Evolutionary conservation across 352 stramenopile species (phyloP), one percentile per base, ranked within the genome.

Genomic region (Aphanomyces euteiches): DNA sequence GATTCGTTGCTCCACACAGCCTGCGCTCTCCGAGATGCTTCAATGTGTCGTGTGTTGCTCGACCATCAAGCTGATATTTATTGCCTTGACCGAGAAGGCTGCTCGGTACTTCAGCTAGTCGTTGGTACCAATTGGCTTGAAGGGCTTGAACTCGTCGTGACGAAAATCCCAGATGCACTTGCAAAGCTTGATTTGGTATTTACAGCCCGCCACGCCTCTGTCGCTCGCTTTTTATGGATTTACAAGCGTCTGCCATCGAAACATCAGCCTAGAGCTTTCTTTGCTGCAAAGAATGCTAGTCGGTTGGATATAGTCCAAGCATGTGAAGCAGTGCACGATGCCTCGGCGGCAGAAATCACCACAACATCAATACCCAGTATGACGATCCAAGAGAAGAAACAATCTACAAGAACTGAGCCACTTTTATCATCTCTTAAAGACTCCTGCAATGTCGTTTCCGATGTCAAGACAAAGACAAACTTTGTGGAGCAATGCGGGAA

Each of bases 1-100:
- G 59, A 67, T 15, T 56, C 59, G 40, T 19, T 67, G n/a, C 41
- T 67, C 21, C 59, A 67, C 43, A 67, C 48, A 15, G 59, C 59
- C 13, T n/a, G 7, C 3, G 19, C 59, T 4, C 10, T 67, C 13
- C 59, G 59, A 19, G n/a, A 67, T 19, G 38, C 10, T 28, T 5
- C 21, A 4, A n/a, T 54, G 10, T 67, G 59, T 28, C 7, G 37
- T 0, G 5, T 67, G 13, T 34, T 67, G 8, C 43, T 67, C 36
- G 17, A 36, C 17, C 15, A 43, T 19, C 17, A n/a, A 41, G 28
- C 39, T 28, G 19, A 48, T 28, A 36, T 37, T 28, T 34, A 10
- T 5, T 4, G 5, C 28, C 5, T 56, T 45, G 59, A 67, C 19
- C 17, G 39, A 13, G 43, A 54, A 10, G 59, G 59, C 17, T 67